Conservation (phyloP, 345 rosid genomes). For the Eucalyptus camaldulensis region DNA sequence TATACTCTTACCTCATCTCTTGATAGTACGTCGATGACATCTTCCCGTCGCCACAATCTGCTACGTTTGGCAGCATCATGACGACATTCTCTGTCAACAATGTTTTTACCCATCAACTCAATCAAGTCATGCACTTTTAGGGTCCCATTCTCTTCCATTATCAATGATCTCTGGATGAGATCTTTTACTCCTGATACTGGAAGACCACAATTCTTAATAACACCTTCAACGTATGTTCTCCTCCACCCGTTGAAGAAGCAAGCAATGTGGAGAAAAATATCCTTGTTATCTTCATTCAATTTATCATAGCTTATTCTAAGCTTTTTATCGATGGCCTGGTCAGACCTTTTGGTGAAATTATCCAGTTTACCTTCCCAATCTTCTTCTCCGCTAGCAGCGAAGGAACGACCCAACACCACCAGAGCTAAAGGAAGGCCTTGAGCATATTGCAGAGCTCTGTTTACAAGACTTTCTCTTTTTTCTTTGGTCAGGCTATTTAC, state of each 20-base stretch:
- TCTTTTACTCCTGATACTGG: too few species aligned
- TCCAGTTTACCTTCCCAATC: neutral
- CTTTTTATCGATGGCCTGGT: neutral
- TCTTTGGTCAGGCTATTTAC: too few species aligned
- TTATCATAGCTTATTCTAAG: neutral
- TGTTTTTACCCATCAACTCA: neutral
- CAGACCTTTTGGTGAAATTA: neutral
- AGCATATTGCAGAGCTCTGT: neutral
- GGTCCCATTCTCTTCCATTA: neutral
- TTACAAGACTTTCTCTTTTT: too few species aligned
- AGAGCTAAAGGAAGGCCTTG: neutral
- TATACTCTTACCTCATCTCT: neutral
- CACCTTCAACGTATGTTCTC: neutral
- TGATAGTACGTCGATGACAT: neutral
- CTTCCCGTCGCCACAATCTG: neutral
- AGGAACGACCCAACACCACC: neutral
- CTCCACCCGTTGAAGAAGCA: neutral
- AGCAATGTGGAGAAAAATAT: neutral
- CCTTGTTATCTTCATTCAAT: neutral
- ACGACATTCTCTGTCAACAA: neutral
- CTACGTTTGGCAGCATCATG: neutral
- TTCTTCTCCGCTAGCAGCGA: neutral
- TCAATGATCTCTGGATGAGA: neutral
- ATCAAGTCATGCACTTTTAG: neutral
- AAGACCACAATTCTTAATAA: neutral